Base-by-base conservation (phyloP, 176 grass and related monocot genomes). In the Saccharum spontaneum region DNA sequence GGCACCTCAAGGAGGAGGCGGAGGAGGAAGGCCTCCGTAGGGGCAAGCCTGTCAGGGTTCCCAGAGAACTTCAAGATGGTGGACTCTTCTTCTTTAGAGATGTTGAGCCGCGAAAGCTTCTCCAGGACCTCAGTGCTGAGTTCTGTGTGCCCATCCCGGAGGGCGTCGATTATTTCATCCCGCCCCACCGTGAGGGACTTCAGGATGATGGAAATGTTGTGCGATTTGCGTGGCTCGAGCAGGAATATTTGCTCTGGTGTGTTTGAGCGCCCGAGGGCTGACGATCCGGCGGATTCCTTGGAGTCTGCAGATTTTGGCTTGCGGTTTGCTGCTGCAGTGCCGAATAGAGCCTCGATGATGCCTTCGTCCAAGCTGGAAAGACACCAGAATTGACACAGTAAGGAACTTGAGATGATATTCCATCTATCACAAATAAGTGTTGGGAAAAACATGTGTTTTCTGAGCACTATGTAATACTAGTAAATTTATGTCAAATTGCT, bases 141-240 rank as follows among this genome's bases (percentile, higher is more conserved):
- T 69, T 94, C 89, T 38, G 88, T 77, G 20, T 88, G 73, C 23
- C 96, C 89, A 0, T 90, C 88, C 0, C 75, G 86, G 81, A 99
- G 89, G 41, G 91, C 88, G 31, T 96, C 84, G 22, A 99, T 83
- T 71, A 99, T 92, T 28, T 96, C 93, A 4, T 89, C 82, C 41
- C 93, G 80, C 49, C 81, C 92, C 49, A 86, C 73, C 0, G 91
- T 64, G 33, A 99, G 88, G 17, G 97, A 99, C 59, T 87, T 87
- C 39, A 99, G 88, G 88, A 99, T 94, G 79, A 99, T 99, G 52
- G 97, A 89, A 49, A 96, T 89, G 79, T 99, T 94, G 60, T 99
- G 97, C 7, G 97, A 96, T 71, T 94, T 99, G 75, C 88, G 97
- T 2, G 93, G 66, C 18, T 99, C 93, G 0, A 99, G 91, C 41